phyloP scores from a whole-genome alignment of 805 yeast genomes.

The Lachancea dasiensis region DNA sequence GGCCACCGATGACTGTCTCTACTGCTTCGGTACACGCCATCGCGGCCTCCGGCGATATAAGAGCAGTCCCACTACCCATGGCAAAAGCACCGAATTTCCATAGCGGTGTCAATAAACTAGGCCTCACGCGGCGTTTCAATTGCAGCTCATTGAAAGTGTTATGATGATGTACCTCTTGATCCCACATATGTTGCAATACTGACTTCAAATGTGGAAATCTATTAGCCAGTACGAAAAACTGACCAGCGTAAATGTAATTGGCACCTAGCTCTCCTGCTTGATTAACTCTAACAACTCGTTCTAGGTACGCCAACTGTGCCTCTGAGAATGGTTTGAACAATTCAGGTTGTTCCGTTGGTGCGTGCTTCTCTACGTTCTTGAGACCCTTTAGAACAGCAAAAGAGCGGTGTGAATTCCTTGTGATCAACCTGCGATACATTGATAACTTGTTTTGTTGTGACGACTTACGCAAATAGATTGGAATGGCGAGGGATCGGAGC shows the following conservation, averaged over 20 bases:
- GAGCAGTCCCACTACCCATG: slow-evolving; percentile 81
- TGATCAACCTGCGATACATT: too few species aligned
- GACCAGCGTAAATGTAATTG: slow-evolving; percentile 87
- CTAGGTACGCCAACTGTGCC: slow-evolving; percentile 67
- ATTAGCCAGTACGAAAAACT: slow-evolving; percentile 64
- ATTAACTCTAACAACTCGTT: slow-evolving; percentile 79
- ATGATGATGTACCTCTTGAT: slow-evolving; percentile 90
- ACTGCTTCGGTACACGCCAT: slow-evolving; percentile 99
- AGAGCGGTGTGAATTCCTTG: too few species aligned
- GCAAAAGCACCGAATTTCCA: slow-evolving; percentile 91
- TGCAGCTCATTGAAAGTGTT: slow-evolving; percentile 77
- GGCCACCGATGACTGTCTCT: slow-evolving; percentile 95
- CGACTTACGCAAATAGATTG: too few species aligned
- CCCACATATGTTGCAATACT: slow-evolving; percentile 93
- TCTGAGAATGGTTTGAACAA: slow-evolving; percentile 28
- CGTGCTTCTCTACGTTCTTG: not conserved
- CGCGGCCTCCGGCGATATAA: slow-evolving; percentile 89
- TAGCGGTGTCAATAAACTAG: slow-evolving; percentile 82
- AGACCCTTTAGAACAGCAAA: slow-evolving; percentile 5
- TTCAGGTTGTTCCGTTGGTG: not conserved
- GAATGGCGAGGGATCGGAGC: too few species aligned
- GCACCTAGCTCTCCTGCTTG: slow-evolving; percentile 99
- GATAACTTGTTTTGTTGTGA: too few species aligned
- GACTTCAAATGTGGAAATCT: slow-evolving; percentile 74
- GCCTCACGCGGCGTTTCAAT: slow-evolving; percentile 73